Conservation (phyloP, 306 rosid species). For the Gynostemma pentaphyllum region DNA sequence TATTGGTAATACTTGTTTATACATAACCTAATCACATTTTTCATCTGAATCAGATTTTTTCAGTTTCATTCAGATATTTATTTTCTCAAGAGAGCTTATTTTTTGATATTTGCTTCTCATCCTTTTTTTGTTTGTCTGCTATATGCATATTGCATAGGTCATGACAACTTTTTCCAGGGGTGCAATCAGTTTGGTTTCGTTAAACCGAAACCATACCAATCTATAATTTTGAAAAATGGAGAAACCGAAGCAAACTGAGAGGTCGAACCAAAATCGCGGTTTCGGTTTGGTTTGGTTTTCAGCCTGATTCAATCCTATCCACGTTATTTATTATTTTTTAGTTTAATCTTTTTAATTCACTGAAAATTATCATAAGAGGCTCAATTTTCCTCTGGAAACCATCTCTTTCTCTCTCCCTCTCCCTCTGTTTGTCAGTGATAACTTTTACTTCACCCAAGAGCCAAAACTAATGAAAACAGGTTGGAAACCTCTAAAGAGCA, state of each 20-base stretch:
- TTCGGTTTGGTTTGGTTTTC: too few species aligned
- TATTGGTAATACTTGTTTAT: not conserved
- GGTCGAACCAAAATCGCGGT: too few species aligned
- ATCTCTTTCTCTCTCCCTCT: not conserved
- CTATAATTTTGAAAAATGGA: too few species aligned
- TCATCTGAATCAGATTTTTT: not conserved
- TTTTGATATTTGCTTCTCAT: not conserved
- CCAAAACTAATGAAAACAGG: not conserved
- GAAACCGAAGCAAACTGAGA: too few species aligned
- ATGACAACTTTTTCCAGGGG: too few species aligned
- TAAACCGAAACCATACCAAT: too few species aligned
- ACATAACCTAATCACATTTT: not conserved
- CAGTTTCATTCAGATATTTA: slow-evolving; percentile 3
- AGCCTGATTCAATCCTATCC: not conserved
- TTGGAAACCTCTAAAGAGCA: not conserved
- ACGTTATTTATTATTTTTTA: not conserved
- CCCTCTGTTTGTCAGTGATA: not conserved
- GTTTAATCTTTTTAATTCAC: not conserved
- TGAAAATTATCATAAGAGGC: not conserved
- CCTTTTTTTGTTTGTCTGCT: not conserved
- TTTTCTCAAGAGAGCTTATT: not conserved
- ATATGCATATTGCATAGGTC: not conserved
- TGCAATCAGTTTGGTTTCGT: too few species aligned
- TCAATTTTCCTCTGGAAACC: not conserved
- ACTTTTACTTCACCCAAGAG: not conserved